Percentiles rank a stretch among this genome's conserved stretches.
Conservation (phyloP, 768 basidiomycete genomes). For the Boletales sp. region DNA sequence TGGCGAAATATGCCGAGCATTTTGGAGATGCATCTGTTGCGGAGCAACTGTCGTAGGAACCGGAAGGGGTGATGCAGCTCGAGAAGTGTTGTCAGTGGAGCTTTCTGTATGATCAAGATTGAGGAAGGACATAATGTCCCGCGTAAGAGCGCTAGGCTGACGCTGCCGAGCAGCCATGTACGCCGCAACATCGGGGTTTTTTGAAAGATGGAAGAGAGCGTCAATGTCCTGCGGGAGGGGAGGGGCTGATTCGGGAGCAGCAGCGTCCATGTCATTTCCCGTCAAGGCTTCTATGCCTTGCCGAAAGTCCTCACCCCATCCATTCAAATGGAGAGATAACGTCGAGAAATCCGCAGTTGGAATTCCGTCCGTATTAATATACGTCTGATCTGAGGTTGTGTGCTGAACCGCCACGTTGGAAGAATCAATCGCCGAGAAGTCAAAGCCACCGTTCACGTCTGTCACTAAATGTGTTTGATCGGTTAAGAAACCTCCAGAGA, state of each 20-base stretch:
- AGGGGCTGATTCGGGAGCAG: not conserved
- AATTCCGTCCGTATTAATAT: no score
- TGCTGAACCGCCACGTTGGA: no score
- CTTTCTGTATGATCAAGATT: constrained; percentile 31
- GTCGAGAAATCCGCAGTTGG: no score
- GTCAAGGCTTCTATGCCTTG: constrained; percentile 3
- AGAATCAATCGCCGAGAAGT: no score
- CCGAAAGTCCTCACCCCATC: not conserved
- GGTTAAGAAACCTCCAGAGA: no score
- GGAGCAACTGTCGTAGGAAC: constrained; percentile 14
- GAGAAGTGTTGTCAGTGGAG: constrained; percentile 3
- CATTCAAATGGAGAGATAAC: no score
- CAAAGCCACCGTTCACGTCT: no score
- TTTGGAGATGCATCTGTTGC: constrained; percentile 22
- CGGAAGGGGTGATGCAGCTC: not conserved
- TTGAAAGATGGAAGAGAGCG: constrained; percentile 18
- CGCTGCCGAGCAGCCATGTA: constrained; percentile 14
- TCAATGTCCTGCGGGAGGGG: constrained; percentile 15
- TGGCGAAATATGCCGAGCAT: constrained; percentile 12
- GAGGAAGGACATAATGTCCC: constrained; percentile 37
- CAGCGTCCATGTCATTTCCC: constrained; percentile 1
- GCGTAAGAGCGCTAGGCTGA: constrained; percentile 21
- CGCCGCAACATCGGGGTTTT: constrained; percentile 9
- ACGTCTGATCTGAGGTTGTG: no score
- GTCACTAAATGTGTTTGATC: no score